Base-by-base conservation (phyloP, 805 yeast genomes). In the Candida sakaeoensis region DNA sequence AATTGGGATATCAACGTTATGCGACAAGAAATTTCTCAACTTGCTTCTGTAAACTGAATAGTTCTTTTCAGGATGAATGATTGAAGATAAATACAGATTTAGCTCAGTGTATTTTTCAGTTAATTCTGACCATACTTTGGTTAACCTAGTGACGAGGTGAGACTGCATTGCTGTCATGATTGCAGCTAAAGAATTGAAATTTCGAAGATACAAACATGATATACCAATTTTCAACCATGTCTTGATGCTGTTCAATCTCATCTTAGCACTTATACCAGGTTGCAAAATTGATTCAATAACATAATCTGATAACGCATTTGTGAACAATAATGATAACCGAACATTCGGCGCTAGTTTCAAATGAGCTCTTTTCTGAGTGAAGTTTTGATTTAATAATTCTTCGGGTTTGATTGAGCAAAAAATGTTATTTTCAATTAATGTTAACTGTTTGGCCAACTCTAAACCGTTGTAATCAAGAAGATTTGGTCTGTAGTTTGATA, bases 131-230 rank as follows among this genome's bases (percentile, higher is more conserved):
- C 90, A 83, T 8, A 85, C 54, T 31, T 60, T 65, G n/a, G 68
- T 57, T 37, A 85, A 58, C 55, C 93, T 69, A 0, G 87, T 79
- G 30, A 85, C 63, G 30, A 82, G 70, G 54, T 82, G 85, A 37
- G 83, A 80, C 55, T 85, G 95, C 45, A 85, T 64, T 1, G 89
- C 73, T 1, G 89, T 83, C 65, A 85, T 77, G 33, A 85, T 82
- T 1, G 91, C 82, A 2, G 91, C 90, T 45, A 85, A 64, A 0
- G 93, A 80, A 54, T 85, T 85, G 64, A 80, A 85, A 55, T 85
- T 85, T 44, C 89, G 68, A 56, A 85, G 68, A 51, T 84, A 82
- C 30, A 82, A 68, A 48, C 89, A 80, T 1, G 89, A 81, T 39
- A 82, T 68, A 0, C 88, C 85, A 24, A 85, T 71, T 52, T 82